Evolutionary conservation across 2,329 filamentous ascomycete species (phyloP).

Genomic region (Didymosphaeria variabile): DNA sequence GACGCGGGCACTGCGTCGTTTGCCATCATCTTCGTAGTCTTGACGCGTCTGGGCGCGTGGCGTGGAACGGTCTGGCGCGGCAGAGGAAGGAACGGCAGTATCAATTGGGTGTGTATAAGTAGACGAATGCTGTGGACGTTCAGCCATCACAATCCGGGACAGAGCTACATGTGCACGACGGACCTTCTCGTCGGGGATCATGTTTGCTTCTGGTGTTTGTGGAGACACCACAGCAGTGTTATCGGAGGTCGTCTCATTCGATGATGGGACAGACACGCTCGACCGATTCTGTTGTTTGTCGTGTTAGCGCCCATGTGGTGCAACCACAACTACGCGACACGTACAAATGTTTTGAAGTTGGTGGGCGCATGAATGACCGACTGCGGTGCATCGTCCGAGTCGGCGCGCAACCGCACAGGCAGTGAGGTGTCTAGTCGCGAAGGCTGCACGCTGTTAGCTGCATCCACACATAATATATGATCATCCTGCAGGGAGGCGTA

Average conservation of each 20-base stretch:
- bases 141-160: conserved; percentile 33
- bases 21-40: conserved; percentile 70
- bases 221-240: conserved; percentile 50
- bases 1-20: conserved; percentile 64
- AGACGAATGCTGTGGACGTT: conserved; percentile 43
- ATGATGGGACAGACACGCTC: conserved; percentile 40
- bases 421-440: conserved; percentile 58
- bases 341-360: conserved; percentile 81
- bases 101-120: conserved; percentile 76
- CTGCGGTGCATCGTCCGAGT: conserved; percentile 77
- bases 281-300: conserved; percentile 40
- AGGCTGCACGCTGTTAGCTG: conserved; percentile 41
- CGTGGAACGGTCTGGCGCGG: conserved; percentile 70
- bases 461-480: neutral
- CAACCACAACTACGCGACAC: conserved; percentile 32
- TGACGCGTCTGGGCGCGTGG: conserved; percentile 84
- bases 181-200: conserved; percentile 49
- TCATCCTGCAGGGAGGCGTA: conserved; percentile 23
- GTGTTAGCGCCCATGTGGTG: conserved; percentile 43
- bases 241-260: conserved; percentile 43
- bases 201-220: conserved; percentile 49
- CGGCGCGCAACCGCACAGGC: conserved; percentile 57
- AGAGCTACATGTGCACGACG: conserved; percentile 37
- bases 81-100: conserved; percentile 69
- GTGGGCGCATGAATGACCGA: conserved; percentile 93